phyloP scores from a whole-genome alignment of 345 rosid genomes.

The Citrus inodora region DNA sequence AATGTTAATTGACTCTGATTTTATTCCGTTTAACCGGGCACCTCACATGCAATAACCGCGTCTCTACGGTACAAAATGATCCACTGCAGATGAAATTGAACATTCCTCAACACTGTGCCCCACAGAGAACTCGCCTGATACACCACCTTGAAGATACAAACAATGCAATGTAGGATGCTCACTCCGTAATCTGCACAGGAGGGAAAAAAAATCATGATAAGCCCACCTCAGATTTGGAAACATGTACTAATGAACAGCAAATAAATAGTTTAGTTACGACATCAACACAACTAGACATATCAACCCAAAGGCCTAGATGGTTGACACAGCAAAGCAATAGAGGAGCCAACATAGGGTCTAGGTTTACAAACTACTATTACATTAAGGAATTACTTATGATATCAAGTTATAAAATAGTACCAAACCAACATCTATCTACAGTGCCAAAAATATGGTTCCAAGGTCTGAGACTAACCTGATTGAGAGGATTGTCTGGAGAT shows the following conservation, averaged over 20 bases:
- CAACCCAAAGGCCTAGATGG: background rate
- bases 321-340: background rate
- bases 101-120: background rate
- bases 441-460: background rate
- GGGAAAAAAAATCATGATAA: background rate
- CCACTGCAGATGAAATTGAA: background rate
- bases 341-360: background rate
- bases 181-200: slow-evolving; percentile 48
- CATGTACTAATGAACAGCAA: background rate
- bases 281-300: background rate
- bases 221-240: background rate
- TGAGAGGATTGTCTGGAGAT: slow-evolving; percentile 97
- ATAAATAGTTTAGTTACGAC: background rate
- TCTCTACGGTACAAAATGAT: background rate
- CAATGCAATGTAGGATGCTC: slow-evolving; percentile 13
- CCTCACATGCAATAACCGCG: slow-evolving; percentile 2
- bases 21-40: slow-evolving; percentile 9
- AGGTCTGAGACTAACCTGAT: slow-evolving; percentile 50
- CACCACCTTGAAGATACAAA: background rate
- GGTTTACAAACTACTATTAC: background rate
- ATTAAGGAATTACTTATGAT: background rate
- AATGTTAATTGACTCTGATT: background rate
- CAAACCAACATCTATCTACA: background rate
- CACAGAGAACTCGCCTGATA: background rate
- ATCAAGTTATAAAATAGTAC: background rate